phyloP scores from a whole-genome alignment of 192 early-diverging fungal species.

The Obelidium mucronatum region DNA sequence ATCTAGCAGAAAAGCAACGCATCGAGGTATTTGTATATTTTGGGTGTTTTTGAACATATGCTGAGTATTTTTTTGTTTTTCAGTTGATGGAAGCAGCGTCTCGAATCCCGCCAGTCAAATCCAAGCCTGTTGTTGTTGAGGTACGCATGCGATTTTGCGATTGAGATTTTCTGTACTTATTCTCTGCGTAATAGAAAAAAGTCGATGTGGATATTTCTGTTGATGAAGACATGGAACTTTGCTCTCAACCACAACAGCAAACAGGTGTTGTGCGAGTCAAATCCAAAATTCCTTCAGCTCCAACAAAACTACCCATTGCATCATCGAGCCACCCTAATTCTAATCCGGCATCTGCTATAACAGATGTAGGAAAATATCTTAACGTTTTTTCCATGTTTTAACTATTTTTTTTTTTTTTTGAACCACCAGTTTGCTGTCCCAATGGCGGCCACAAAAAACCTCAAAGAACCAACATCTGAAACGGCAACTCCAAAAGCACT shows the following conservation, averaged over 20 bases:
- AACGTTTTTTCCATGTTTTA: neutral
- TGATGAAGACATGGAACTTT: slow-evolving; percentile 21
- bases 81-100: neutral
- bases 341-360: neutral
- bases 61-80: slow-evolving; percentile 1
- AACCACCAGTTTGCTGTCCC: slow-evolving; percentile 19
- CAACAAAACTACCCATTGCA: neutral
- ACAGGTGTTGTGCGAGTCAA: neutral
- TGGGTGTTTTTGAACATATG: neutral
- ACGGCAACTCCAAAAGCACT: slow-evolving; percentile 21
- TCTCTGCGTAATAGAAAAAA: too few species aligned
- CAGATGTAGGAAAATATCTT: slow-evolving; percentile 14
- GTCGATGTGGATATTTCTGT: neutral
- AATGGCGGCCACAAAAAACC: neutral
- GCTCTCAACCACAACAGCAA: neutral
- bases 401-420: neutral
- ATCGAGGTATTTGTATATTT: neutral
- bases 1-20: neutral
- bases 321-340: neutral
- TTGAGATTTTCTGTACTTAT: too few species aligned
- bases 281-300: neutral
- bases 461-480: neutral
- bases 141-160: too few species aligned
- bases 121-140: neutral
- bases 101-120: neutral